phyloP scores from a whole-genome alignment of 768 basidiomycete genomes.

The Termitomyces eurrhizus region DNA sequence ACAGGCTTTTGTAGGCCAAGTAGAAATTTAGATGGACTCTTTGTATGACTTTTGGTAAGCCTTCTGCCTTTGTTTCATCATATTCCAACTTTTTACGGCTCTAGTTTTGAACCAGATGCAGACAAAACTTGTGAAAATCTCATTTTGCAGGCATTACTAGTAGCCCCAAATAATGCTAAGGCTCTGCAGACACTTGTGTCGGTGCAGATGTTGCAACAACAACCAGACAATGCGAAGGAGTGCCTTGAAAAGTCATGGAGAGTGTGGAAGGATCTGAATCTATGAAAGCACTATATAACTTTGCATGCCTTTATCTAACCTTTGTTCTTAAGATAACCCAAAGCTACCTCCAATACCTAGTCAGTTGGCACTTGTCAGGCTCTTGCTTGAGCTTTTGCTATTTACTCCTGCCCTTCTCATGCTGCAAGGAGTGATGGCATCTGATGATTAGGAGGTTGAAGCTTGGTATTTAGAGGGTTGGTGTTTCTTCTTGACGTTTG shows the following conservation, averaged over 20 bases:
- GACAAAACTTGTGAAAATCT: slow-evolving; percentile 80
- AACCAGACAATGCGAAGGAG: slow-evolving; percentile 75
- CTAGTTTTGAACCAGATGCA: slow-evolving; percentile 78
- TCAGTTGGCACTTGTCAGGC: slow-evolving; percentile 70
- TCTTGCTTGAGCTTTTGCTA: slow-evolving; percentile 74
- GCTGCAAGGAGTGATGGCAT: slow-evolving; percentile 71
- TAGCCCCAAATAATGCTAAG: slow-evolving; percentile 74
- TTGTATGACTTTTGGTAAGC: slow-evolving; percentile 78
- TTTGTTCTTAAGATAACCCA: slow-evolving; percentile 53
- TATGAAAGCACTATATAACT: slow-evolving; percentile 14
- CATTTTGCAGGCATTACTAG: slow-evolving; percentile 64
- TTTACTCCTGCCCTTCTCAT: slow-evolving; percentile 73
- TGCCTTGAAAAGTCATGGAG: slow-evolving; percentile 67
- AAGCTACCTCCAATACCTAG: slow-evolving; percentile 68
- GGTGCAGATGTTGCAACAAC: slow-evolving; percentile 84
- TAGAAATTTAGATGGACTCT: slow-evolving; percentile 97
- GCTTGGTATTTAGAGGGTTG: slow-evolving; percentile 95
- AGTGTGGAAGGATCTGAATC: slow-evolving; percentile 66
- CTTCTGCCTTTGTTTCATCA: not conserved
- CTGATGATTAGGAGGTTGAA: slow-evolving; percentile 84
- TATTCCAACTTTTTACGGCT: not conserved
- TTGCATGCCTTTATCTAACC: not conserved
- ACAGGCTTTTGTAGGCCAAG: slow-evolving; percentile 79
- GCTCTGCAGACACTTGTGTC: slow-evolving; percentile 78
- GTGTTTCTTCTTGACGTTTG: slow-evolving; percentile 84